Conservation (phyloP, 108 stramenopile genomes). For the Nannochloropsis salina region DNA sequence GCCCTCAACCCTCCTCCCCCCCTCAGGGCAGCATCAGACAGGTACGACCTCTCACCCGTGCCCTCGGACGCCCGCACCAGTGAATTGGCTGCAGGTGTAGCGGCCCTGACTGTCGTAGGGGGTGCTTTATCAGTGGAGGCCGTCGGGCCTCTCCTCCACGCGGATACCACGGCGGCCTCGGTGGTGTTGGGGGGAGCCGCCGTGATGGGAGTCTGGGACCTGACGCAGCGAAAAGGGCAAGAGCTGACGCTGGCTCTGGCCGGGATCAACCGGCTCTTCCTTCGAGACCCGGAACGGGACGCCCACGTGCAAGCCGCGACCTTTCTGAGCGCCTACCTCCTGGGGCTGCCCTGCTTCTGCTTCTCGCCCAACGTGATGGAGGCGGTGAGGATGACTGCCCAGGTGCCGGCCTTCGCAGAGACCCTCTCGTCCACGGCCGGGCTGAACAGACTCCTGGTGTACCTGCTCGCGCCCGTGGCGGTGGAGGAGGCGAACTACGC, state of each 20-base stretch:
- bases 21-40: conserved; percentile 27
- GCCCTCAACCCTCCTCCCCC: conserved; percentile 35
- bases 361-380: conserved; percentile 86
- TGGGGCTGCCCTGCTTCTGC: conserved; percentile 88
- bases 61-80: conserved; percentile 70
- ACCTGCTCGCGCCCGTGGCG: conserved; percentile 86
- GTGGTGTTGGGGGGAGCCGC: conserved; percentile 62
- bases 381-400: conserved; percentile 51
- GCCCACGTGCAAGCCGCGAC: conserved; percentile 84
- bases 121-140: conserved; percentile 58
- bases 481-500: conserved; percentile 71
- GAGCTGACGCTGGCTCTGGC: conserved; percentile 65
- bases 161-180: conserved; percentile 49
- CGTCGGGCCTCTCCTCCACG: conserved; percentile 59
- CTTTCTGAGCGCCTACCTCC: conserved; percentile 71
- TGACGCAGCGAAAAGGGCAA: conserved; percentile 60
- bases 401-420: conserved; percentile 31
- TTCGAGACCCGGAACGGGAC: conserved; percentile 82
- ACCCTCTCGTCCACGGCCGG: conserved; percentile 66
- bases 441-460: conserved; percentile 72
- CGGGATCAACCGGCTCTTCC: conserved; percentile 71
- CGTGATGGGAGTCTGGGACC: conserved; percentile 56
- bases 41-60: conserved; percentile 55
- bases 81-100: conserved; percentile 68
- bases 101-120: conserved; percentile 60